These are phyloP conservation scores for Antarctomyces pellizariae DNA, from an alignment of 495 filamentous ascomycete genomes.

Conservation along the genomic window DNA sequence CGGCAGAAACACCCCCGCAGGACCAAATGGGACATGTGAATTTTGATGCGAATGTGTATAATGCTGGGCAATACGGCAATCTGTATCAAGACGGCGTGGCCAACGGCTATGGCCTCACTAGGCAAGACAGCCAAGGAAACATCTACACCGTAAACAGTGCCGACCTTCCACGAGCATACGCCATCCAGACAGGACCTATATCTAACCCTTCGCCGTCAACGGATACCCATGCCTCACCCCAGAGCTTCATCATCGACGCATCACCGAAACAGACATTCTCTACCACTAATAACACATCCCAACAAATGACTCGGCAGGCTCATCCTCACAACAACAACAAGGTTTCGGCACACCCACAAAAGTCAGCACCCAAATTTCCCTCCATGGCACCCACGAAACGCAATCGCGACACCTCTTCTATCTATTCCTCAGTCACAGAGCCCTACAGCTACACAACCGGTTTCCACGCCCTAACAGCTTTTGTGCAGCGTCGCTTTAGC, in stretches of 20 bases:
- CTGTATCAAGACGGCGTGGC: constrained; percentile 10
- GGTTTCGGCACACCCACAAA: too few relatives aligned
- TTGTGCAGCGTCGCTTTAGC: constrained; percentile 55
- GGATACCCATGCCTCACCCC: not conserved
- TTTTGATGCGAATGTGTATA: constrained; percentile 17
- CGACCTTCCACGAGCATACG: constrained; percentile 34
- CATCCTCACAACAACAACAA: too few relatives aligned
- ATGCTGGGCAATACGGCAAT: constrained; percentile 9
- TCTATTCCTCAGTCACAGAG: constrained; percentile 72
- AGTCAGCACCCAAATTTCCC: too few relatives aligned
- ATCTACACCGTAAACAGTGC: too few relatives aligned
- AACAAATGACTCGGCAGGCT: too few relatives aligned
- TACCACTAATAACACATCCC: too few relatives aligned
- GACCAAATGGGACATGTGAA: constrained; percentile 23
- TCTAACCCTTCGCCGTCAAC: constrained; percentile 36
- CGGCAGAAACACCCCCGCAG: constrained; percentile 50
- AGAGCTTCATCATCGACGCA: not conserved
- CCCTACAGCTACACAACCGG: constrained; percentile 77
- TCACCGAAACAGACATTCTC: too few relatives aligned
- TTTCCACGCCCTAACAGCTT: constrained; percentile 72
- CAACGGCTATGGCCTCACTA: too few relatives aligned
- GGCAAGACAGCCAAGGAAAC: too few relatives aligned
- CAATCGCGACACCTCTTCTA: constrained; percentile 45
- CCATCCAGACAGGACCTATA: constrained; percentile 41
- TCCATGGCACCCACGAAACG: too few relatives aligned